A percentile compares a stretch with the other conserved stretches of the same genome.
Evolutionary conservation across 2,329 filamentous ascomycete genomes (phyloP).

Genomic region (Aureobasidium sp.): DNA sequence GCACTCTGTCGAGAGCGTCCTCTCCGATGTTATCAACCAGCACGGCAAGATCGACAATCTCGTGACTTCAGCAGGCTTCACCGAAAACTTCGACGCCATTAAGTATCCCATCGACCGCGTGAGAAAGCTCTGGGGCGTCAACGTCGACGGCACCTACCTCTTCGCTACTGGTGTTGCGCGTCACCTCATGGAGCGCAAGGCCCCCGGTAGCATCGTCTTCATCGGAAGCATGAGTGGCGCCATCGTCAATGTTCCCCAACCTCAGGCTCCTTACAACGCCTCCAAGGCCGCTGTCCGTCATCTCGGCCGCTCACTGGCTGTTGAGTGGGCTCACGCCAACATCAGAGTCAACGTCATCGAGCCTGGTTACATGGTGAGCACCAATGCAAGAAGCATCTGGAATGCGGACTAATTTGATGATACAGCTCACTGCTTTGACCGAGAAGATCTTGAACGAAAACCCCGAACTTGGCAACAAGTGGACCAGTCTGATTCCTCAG

Average conservation of each 20-base stretch:
- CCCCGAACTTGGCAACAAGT: conserved; percentile 79
- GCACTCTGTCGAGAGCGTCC: conserved; percentile 65
- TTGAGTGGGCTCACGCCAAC: conserved; percentile 82
- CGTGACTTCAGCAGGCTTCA: conserved; percentile 94
- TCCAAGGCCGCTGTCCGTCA: conserved; percentile 89
- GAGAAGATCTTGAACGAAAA: conserved; percentile 92
- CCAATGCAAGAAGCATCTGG: conserved; percentile 27
- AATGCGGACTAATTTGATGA: conserved; percentile 12
- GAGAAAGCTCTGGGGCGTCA: conserved; percentile 89
- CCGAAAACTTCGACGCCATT: conserved; percentile 88
- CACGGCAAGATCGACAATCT: conserved; percentile 85
- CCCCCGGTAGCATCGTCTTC: conserved; percentile 79
- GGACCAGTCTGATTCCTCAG: conserved; percentile 85
- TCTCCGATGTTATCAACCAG: conserved; percentile 56
- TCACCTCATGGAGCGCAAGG: conserved; percentile 76
- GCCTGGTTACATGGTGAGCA: conserved; percentile 91
- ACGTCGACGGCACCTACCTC: conserved; percentile 86
- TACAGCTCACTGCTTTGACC: conserved; percentile 49
- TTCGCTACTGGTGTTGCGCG: conserved; percentile 78
- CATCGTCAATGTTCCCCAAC: conserved; percentile 93
- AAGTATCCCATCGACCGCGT: conserved; percentile 85
- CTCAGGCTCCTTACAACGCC: conserved; percentile 86
- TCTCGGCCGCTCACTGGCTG: conserved; percentile 75
- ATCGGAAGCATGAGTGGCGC: conserved; percentile 91
- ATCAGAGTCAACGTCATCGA: conserved; percentile 95